Evolutionary conservation across 1,139 yeast genomes (phyloP), one percentile per base, ranked within the genome.

Genomic region (Scheffersomyces segobiensis): DNA sequence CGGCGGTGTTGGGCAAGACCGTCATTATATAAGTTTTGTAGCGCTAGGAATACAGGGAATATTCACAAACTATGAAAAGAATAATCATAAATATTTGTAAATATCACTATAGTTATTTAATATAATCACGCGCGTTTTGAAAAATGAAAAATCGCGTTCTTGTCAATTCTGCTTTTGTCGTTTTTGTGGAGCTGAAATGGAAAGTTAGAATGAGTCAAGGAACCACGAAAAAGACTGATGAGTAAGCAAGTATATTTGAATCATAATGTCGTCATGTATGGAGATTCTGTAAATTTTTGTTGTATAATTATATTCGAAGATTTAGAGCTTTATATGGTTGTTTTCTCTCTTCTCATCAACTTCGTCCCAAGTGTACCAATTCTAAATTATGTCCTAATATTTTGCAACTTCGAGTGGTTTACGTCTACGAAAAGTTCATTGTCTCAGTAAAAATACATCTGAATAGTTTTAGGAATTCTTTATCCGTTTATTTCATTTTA

Each of bases 1-100:
- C 99, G 63, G 91, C 93, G 12, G 65, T 26, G 60, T 77, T 79
- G 22, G 67, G 57, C 3, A 71, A 55, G 2, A 67, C 68, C 0
- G 79, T 75, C 76, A 76, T 74, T 26, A 46, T 14, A 17, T 8
- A 19, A 10, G 39, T 20, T n/a, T 20, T 49, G 21, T 49, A 5
- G 39, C 5, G 8, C 10, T 21, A 14, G n/a, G n/a, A 22, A 39
- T 26, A 10, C 17, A 18, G 12, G n/a, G 26, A 50, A 14, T 22
- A 24, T 19, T 14, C 26, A 47, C 14, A 10, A 50, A 21, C 18
- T 4, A 19, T 3, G 24, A 48, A 32, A 17, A 51, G 19, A 51
- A 24, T 8, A 52, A 42, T 42, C n/a, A 42, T 18, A 42, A 21
- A n/a, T 17, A 52, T 52, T 19, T 2, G 46, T n/a, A n/a, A 52